A percentile compares a stretch with the other conserved stretches of the same genome.
phyloP scores from a whole-genome alignment of 2,329 filamentous ascomycete species.

The Microsporum audouinii region DNA sequence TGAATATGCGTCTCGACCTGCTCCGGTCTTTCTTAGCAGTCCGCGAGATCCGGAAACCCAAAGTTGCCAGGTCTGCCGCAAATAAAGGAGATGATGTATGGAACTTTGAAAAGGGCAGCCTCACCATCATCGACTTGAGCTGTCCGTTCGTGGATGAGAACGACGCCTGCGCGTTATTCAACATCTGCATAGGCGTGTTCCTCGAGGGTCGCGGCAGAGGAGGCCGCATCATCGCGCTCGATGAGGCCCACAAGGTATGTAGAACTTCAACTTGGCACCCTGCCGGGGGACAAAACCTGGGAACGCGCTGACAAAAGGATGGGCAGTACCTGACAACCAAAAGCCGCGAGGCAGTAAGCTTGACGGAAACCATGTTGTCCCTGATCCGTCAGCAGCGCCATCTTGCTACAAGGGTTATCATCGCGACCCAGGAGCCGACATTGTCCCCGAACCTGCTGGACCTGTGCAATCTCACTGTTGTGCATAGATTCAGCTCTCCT shows the following conservation, averaged over 20 bases:
- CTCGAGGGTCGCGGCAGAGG: slow-evolving; percentile 41
- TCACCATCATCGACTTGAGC: slow-evolving; percentile 61
- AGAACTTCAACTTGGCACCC: neutral
- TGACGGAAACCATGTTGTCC: slow-evolving; percentile 52
- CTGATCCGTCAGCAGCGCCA: slow-evolving; percentile 63
- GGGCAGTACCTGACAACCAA: slow-evolving; percentile 47
- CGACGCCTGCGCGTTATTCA: slow-evolving; percentile 60
- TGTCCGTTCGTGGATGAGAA: slow-evolving; percentile 58
- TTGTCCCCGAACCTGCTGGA: slow-evolving; percentile 58
- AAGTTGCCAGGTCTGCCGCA: neutral
- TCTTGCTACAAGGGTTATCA: slow-evolving; percentile 52
- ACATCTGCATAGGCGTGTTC: slow-evolving; percentile 57
- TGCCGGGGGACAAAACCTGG: neutral
- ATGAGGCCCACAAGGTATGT: slow-evolving; percentile 62
- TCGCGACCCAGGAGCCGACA: slow-evolving; percentile 68
- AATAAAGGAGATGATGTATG: slow-evolving; percentile 7
- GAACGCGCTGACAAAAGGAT: neutral
- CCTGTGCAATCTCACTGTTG: slow-evolving; percentile 58
- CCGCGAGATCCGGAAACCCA: neutral
- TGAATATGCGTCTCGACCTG: slow-evolving; percentile 50
- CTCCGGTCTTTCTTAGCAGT: slow-evolving; percentile 52
- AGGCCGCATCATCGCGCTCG: slow-evolving; percentile 55
- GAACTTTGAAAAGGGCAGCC: slow-evolving; percentile 33
- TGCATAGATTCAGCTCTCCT: slow-evolving; percentile 60
- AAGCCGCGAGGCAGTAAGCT: slow-evolving; percentile 41